Conservation (phyloP, 1,139 yeast genomes). For the Suhomyces choctaworum region DNA sequence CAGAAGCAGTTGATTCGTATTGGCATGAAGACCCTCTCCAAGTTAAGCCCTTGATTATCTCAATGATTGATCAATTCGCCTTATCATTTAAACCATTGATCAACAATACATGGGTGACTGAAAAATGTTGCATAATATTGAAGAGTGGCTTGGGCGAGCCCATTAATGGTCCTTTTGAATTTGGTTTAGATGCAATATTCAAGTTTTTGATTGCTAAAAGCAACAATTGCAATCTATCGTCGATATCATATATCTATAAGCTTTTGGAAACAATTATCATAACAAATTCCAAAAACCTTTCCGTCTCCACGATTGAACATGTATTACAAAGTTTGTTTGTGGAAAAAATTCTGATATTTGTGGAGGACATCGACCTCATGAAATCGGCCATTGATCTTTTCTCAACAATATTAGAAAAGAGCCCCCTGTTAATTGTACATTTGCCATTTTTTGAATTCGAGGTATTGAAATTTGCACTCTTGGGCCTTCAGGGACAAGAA, state of each 20-base stretch:
- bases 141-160: slow-evolving; percentile 57
- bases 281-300: slow-evolving; percentile 30
- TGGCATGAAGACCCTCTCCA: slow-evolving; percentile 42
- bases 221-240: slow-evolving; percentile 26
- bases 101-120: slow-evolving; percentile 46
- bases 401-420: slow-evolving; percentile 46
- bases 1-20: slow-evolving; percentile 27
- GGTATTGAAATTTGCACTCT: slow-evolving; percentile 45
- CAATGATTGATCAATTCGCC: slow-evolving; percentile 45
- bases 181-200: slow-evolving; percentile 43
- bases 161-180: slow-evolving; percentile 59
- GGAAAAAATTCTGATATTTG: slow-evolving; percentile 35
- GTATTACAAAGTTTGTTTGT: slow-evolving; percentile 34
- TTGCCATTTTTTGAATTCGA: slow-evolving; percentile 31
- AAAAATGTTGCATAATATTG: slow-evolving; percentile 57
- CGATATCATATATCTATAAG: slow-evolving; percentile 42
- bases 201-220: slow-evolving; percentile 47
- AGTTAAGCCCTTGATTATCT: slow-evolving; percentile 42
- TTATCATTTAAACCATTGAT: slow-evolving; percentile 35
- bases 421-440: slow-evolving; percentile 50
- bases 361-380: slow-evolving; percentile 54
- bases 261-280: slow-evolving; percentile 44
- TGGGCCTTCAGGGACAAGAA: slow-evolving; percentile 56
- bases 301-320: slow-evolving; percentile 28
- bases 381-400: slow-evolving; percentile 46